Evolutionary conservation across 2,329 filamentous ascomycete genomes (phyloP), one percentile per base, ranked within the genome.

Genomic region (Aspergillus neoniger): DNA sequence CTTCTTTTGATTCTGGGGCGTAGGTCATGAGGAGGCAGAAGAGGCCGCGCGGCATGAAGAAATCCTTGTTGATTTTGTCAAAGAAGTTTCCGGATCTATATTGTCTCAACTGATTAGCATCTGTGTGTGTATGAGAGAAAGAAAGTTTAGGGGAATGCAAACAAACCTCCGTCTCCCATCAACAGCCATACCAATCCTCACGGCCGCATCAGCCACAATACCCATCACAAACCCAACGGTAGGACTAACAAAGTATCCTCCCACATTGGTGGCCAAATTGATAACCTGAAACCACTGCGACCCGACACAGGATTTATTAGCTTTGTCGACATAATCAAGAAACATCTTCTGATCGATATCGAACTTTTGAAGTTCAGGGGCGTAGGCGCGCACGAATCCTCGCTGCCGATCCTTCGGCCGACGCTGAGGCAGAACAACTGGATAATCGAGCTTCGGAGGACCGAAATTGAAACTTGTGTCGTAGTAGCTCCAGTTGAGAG

Each of bases 31-130:
- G 76, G 19, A 85, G 74, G 61, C 79, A 81, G 70, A 81, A 84
- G 0, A 88, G 76, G 0, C 85, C 85, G 2, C 79, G 79, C 0
- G 86, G 85, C 50, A 77, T 79, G 70, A 88, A 88, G 60, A 86
- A 80, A 3, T 82, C 76, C 8, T 80, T 76, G 66, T 88, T 88
- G 65, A 86, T 78, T 38, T 76, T 72, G 64, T 86, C 80, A 15
- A 88, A 77, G 67, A 85, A 88, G 0, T 69, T 74, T 65, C 86
- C 87, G 0, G 81, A 79, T 44, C 78, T 70, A 49, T 1, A 8
- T n/a, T n/a, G n/a, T n/a, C n/a, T n/a, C n/a, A n/a, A n/a, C n/a
- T n/a, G n/a, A n/a, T 36, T 36, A 36, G 30, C 12, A 36, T 5
- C 10, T 12, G 23, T n/a, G 19, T 41, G 23, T 19, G 69, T 65